Conservation (phyloP, 192 early-diverging fungal genomes). For the Neocallimastix lanati region DNA sequence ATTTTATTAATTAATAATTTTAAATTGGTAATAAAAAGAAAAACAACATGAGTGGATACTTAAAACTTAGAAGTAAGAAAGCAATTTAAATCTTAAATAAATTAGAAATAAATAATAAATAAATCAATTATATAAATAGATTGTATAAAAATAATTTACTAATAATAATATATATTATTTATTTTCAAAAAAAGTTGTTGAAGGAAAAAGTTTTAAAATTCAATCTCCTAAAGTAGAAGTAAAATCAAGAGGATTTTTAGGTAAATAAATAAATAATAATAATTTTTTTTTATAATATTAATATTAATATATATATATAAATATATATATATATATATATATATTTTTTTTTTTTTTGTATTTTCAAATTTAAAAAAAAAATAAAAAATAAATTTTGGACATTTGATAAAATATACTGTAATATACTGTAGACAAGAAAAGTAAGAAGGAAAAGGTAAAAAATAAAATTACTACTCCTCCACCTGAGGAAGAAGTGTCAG, state of each 20-base stretch:
- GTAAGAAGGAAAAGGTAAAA: background rate
- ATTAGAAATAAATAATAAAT: background rate
- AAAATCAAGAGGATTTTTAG: background rate
- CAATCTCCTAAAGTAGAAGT: background rate
- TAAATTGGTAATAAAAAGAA: no score
- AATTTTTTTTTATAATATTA: no score
- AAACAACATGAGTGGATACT: background rate
- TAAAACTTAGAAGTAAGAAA: background rate
- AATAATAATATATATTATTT: no score
- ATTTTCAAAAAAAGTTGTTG: background rate
- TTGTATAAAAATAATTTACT: background rate
- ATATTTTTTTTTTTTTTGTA: no score
- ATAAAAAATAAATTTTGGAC: no score
- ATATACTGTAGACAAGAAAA: background rate
- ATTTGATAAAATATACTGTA: no score
- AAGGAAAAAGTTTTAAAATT: background rate
- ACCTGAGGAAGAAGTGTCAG: background rate
- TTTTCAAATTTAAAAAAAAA: no score
- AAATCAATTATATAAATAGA: background rate
- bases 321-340: no score
- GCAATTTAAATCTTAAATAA: no score
- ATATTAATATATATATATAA: no score
- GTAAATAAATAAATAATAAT: background rate
- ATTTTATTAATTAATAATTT: no score
- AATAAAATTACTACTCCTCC: background rate